These are phyloP conservation scores for Sisymbrium altissimum DNA, from an alignment of 345 rosid genomes.

Conservation along the genomic window DNA sequence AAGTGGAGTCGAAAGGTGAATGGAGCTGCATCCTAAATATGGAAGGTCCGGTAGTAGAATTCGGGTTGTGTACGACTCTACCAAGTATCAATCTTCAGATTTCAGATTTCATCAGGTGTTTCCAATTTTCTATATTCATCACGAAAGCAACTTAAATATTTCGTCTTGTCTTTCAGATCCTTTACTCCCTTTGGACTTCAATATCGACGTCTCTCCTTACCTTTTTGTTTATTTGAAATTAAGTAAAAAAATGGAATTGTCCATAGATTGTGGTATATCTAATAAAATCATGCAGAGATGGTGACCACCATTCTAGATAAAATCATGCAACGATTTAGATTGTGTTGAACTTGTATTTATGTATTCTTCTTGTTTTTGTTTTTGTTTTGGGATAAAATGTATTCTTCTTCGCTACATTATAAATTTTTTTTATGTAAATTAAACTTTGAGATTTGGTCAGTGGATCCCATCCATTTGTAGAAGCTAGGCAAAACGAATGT, in stretches of 20 bases:
- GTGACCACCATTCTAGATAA: not conserved
- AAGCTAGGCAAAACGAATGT: not conserved
- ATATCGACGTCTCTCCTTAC: conserved; percentile 12
- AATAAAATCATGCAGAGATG: not conserved
- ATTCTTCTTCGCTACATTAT: too few species aligned
- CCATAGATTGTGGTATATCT: not conserved
- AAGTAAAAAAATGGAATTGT: not conserved
- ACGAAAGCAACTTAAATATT: conserved; percentile 5
- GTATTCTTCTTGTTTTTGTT: not conserved
- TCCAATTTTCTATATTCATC: conserved; percentile 5
- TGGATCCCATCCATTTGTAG: not conserved
- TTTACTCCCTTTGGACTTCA: conserved; percentile 16
- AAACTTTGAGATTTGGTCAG: not conserved
- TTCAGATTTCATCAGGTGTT: not conserved
- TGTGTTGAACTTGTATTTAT: not conserved
- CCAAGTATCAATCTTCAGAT: not conserved
- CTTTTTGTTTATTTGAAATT: not conserved
- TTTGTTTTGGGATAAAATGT: too few species aligned
- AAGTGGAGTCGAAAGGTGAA: conserved; percentile 31
- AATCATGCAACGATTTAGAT: not conserved
- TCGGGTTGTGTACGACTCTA: conserved; percentile 29
- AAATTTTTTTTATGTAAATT: too few species aligned
- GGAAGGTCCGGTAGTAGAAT: conserved; percentile 22
- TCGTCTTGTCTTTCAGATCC: not conserved
- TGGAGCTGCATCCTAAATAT: conserved; percentile 15